Percentiles rank a stretch among this genome's conserved stretches.
phyloP scores from a whole-genome alignment of 345 rosid genomes.

The Populus deltoides region DNA sequence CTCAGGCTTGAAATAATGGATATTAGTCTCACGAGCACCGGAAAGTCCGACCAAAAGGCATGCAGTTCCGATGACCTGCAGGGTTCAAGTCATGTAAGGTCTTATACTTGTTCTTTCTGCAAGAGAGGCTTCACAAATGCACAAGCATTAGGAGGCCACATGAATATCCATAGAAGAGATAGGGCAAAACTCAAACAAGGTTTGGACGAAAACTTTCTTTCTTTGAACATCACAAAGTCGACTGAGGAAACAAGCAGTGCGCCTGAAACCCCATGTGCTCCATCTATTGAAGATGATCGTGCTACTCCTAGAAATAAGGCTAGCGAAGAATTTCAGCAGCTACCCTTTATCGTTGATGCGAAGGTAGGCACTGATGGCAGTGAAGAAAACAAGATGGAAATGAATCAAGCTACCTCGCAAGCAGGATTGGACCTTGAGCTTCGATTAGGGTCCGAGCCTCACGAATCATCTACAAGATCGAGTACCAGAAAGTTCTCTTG shows the following conservation, averaged over 20 bases:
- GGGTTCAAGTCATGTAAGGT: constrained; percentile 15
- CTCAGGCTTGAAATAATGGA: constrained; percentile 17
- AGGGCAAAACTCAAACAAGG: constrained; percentile 29
- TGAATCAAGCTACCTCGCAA: background rate
- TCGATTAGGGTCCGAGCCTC: constrained; percentile 23
- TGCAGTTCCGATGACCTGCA: constrained; percentile 20
- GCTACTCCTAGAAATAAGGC: background rate
- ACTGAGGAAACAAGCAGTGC: background rate
- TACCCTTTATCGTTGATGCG: background rate
- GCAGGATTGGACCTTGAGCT: constrained; percentile 22
- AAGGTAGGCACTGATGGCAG: background rate
- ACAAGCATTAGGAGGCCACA: constrained; percentile 33
- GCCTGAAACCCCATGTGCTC: constrained; percentile 6
- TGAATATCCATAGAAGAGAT: constrained; percentile 35
- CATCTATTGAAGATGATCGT: background rate
- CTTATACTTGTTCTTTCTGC: constrained; percentile 34
- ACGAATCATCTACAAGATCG: background rate
- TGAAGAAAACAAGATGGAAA: background rate
- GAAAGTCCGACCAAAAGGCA: constrained; percentile 15
- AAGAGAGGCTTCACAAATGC: constrained; percentile 31
- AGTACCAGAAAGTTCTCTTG: constrained; percentile 9
- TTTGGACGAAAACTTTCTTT: constrained; percentile 22
- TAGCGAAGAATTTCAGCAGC: background rate
- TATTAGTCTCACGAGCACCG: constrained; percentile 7
- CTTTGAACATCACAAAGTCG: constrained; percentile 23